Base-by-base conservation (phyloP, 495 filamentous ascomycete species). In the Entonaema liquescens region DNA sequence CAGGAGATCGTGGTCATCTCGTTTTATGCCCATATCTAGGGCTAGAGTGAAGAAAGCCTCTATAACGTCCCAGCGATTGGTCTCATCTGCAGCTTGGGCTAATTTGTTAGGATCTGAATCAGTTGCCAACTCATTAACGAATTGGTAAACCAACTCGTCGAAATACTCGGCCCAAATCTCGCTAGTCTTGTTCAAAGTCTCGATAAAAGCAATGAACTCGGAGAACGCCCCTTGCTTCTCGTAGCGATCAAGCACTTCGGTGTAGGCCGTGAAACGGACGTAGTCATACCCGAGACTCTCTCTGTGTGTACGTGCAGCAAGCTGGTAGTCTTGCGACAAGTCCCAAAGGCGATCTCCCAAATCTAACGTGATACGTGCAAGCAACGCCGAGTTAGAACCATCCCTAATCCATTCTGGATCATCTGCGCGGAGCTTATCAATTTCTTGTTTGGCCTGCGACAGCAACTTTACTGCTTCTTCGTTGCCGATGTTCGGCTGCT, bases 291-390 rank as follows among this genome's bases (percentile, higher is more conserved):
- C 29, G 0, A 76, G 62, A 61, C 72, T 74, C 49, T 76, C 74
- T 21, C 74, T 50, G 47, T 76, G 74, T n/a, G 63, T 72, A 2
- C 42, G 58, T 17, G 74, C 74, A 2, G 72, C 74, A 3, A 66
- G 52, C 11, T 60, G 52, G 42, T 76, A 68, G 64, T 81, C 78
- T 25, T 64, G 59, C 57, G 75, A 76, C 2, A 74, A 62, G 31
- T 78, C 77, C 65, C 77, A 79, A 21, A 79, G 71, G 33, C 76
- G 75, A 56, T 80, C 76, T 25, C 78, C 79, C 15, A 80, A 50
- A 50, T 80, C 77, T 9, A 79, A 70, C 4, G 77, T 75, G 49
- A 78, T 72, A 25, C 74, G 72, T 11, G 77, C 75, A 1, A 77
- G 60, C n/a, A 74, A 40, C 15, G 70, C 49, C 5, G 68, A 68